Percentiles rank a stretch among this genome's conserved stretches.
Evolutionary conservation across 2,329 filamentous ascomycete species (phyloP).

Genomic region (Aspergillus japonicus): DNA sequence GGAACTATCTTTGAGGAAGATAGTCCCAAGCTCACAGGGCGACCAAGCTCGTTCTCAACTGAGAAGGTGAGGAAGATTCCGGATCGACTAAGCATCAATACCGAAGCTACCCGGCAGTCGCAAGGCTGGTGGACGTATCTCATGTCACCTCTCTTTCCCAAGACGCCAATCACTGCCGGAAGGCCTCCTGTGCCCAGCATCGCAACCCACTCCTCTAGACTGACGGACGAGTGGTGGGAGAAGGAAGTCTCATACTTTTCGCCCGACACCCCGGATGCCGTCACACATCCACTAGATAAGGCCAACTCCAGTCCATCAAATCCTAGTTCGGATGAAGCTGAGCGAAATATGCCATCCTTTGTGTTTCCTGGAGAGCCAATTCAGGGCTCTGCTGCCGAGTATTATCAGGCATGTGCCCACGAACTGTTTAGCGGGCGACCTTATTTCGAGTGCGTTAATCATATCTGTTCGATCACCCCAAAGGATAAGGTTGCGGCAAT

Average conservation of each 20-base stretch:
- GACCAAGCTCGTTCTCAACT: slow-evolving; percentile 27
- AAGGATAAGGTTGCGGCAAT: slow-evolving; percentile 19
- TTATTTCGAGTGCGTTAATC: slow-evolving; percentile 47
- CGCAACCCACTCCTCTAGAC: slow-evolving; percentile 15
- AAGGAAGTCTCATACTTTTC: slow-evolving; percentile 32
- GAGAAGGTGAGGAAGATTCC: slow-evolving; percentile 33
- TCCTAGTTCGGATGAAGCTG: neutral
- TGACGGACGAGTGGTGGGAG: slow-evolving; percentile 30
- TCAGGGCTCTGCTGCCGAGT: slow-evolving; percentile 41
- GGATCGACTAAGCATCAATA: slow-evolving; percentile 35
- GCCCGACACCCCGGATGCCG: slow-evolving; percentile 27
- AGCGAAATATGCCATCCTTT: slow-evolving; percentile 15
- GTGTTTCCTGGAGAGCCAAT: slow-evolving; percentile 28
- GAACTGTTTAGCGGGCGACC: slow-evolving; percentile 42
- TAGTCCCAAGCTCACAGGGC: slow-evolving; percentile 11
- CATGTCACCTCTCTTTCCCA: slow-evolving; percentile 44
- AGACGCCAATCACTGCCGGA: slow-evolving; percentile 23
- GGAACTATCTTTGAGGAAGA: slow-evolving; percentile 41
- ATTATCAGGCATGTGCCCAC: slow-evolving; percentile 47
- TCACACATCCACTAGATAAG: slow-evolving; percentile 19
- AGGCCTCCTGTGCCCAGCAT: slow-evolving; percentile 31
- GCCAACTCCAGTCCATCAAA: slow-evolving; percentile 10
- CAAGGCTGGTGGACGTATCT: slow-evolving; percentile 53
- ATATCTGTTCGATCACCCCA: slow-evolving; percentile 41
- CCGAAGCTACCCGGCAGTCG: slow-evolving; percentile 41